These are phyloP conservation scores for Backusella mclennaniae DNA, from an alignment of 192 early-diverging fungal genomes.

Conservation along the genomic window DNA sequence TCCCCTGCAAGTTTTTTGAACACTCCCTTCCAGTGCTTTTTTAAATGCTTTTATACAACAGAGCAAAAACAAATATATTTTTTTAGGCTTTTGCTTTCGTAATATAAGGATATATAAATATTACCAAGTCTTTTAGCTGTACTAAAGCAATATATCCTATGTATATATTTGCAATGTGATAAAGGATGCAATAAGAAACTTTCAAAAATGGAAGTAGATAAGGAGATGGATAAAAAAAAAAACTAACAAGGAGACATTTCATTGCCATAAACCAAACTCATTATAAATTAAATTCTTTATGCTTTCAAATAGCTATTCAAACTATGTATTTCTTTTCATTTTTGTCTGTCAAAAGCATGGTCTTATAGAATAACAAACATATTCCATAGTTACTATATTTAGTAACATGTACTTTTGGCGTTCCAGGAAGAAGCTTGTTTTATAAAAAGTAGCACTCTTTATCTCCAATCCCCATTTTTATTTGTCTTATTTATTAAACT, in stretches of 20 bases:
- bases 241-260: neutral
- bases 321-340: too few species aligned
- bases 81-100: neutral
- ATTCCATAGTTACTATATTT: too few species aligned
- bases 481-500: too few species aligned
- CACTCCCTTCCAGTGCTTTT: neutral
- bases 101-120: neutral
- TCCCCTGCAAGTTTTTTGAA: neutral
- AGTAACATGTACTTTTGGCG: too few species aligned
- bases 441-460: too few species aligned
- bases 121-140: neutral
- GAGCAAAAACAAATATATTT: neutral
- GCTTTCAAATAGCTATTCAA: too few species aligned
- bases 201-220: neutral
- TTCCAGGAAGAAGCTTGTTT: too few species aligned
- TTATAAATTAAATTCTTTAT: neutral
- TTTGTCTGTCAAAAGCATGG: too few species aligned
- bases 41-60: neutral
- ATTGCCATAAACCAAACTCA: neutral
- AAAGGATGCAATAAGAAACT: neutral
- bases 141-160: neutral
- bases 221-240: neutral
- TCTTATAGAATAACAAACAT: too few species aligned
- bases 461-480: too few species aligned
- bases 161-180: neutral